phyloP scores from a whole-genome alignment of 1,139 yeast species.

The Waltiozyma solani region DNA sequence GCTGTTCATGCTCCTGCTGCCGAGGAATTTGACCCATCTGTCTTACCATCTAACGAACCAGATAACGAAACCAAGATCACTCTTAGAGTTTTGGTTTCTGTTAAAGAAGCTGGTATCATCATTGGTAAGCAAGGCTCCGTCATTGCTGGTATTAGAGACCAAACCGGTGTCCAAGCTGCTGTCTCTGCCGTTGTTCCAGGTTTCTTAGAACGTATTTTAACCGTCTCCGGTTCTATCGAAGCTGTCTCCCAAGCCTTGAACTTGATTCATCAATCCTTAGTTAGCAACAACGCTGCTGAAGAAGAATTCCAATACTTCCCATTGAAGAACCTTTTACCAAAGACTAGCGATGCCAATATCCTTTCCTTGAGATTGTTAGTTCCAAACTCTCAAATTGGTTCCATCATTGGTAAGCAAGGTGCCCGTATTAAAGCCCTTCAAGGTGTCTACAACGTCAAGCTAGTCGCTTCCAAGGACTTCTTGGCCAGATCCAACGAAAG shows the following conservation, averaged over 20 bases:
- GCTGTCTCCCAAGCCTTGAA: conserved; percentile 67
- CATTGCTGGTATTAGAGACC: conserved; percentile 68
- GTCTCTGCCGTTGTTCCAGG: conserved; percentile 78
- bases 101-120: conserved; percentile 86
- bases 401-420: conserved; percentile 83
- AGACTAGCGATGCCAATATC: conserved; percentile 36
- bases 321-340: conserved; percentile 46
- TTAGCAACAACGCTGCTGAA: conserved; percentile 24
- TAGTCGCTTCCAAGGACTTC: conserved; percentile 83
- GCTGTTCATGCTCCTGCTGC: neutral
- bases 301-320: conserved; percentile 43
- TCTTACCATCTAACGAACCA: conserved; percentile 15
- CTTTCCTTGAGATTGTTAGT: conserved; percentile 62
- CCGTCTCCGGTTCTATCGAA: conserved; percentile 72
- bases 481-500: conserved; percentile 82
- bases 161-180: conserved; percentile 80
- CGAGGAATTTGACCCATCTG: conserved; percentile 8
- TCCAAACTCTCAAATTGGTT: conserved; percentile 86
- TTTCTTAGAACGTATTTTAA: conserved; percentile 74
- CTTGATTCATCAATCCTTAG: conserved; percentile 58
- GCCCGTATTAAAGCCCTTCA: conserved; percentile 74
- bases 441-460: conserved; percentile 57
- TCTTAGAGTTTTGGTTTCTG: conserved; percentile 63
- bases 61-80: conserved; percentile 32
- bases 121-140: conserved; percentile 83